Conservation (phyloP, 2,329 filamentous ascomycete species). For the Chrysosporium queenslandicum region DNA sequence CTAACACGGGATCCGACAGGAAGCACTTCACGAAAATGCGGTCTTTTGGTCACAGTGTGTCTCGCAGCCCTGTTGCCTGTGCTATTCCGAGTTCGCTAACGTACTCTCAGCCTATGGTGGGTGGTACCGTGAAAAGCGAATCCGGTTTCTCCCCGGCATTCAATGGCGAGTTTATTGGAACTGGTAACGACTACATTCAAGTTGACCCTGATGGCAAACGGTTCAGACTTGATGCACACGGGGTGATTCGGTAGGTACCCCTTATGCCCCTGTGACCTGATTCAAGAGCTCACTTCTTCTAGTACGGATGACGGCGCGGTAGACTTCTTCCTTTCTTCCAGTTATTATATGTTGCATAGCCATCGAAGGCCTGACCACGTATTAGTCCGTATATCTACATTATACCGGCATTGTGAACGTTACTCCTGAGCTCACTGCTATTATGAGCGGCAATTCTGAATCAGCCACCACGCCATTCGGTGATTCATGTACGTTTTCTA, state of each 20-base stretch:
- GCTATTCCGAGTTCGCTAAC: background rate
- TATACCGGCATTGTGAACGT: constrained; percentile 35
- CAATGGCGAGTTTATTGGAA: constrained; percentile 31
- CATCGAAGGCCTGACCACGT: background rate
- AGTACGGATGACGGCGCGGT: constrained; percentile 29
- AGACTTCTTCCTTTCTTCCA: constrained; percentile 2
- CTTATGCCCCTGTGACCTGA: background rate
- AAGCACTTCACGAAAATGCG: constrained; percentile 28
- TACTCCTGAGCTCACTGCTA: constrained; percentile 25
- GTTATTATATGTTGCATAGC: background rate
- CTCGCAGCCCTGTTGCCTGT: background rate
- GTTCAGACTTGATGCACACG: constrained; percentile 34
- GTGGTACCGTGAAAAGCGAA: constrained; percentile 30
- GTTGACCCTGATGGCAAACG: constrained; percentile 32
- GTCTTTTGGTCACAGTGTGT: constrained; percentile 30
- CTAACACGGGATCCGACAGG: constrained; percentile 19
- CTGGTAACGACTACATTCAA: constrained; percentile 37
- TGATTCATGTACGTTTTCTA: constrained; percentile 29
- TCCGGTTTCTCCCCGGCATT: constrained; percentile 29
- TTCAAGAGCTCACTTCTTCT: background rate
- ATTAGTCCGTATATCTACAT: constrained; percentile 28
- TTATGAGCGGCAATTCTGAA: constrained; percentile 27
- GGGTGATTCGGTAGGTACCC: constrained; percentile 31
- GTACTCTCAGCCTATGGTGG: constrained; percentile 28
- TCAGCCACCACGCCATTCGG: constrained; percentile 32